Percentiles rank a stretch among this genome's conserved stretches.
Evolutionary conservation across 495 filamentous ascomycete genomes (phyloP).

Genomic region (Penicillium bovifimosum): DNA sequence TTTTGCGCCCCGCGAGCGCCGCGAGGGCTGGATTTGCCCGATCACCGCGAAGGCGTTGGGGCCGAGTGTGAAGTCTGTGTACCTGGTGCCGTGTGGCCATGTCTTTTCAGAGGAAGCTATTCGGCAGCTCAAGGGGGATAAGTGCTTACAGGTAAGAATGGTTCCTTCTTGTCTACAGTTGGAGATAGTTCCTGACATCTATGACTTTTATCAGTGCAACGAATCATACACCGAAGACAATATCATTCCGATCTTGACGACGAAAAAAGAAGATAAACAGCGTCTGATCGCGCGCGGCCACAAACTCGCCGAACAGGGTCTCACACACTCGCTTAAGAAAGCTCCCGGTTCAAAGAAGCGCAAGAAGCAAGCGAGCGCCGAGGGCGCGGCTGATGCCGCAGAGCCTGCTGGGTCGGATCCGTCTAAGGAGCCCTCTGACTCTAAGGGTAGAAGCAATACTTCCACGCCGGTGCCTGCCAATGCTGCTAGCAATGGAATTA

Average conservation of each 20-base stretch:
- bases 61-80: conserved; percentile 71
- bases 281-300: conserved; percentile 58
- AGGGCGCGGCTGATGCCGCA: conserved; percentile 9
- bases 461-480: conserved; percentile 27
- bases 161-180: background rate
- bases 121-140: conserved; percentile 64
- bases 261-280: conserved; percentile 63
- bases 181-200: background rate
- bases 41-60: conserved; percentile 85
- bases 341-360: conserved; percentile 63
- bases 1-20: conserved; percentile 34
- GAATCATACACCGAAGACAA: conserved; percentile 69
- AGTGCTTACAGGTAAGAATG: conserved; percentile 52
- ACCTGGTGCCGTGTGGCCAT: conserved; percentile 93
- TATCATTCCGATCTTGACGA: conserved; percentile 75
- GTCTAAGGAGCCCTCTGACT: conserved; percentile 3
- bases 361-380: conserved; percentile 48
- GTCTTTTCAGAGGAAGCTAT: conserved; percentile 83
- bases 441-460: conserved; percentile 24
- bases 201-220: conserved; percentile 52
- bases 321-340: conserved; percentile 89
- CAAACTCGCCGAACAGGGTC: conserved; percentile 59
- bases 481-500: conserved; percentile 54
- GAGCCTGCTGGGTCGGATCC: background rate
- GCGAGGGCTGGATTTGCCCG: conserved; percentile 73